Evolutionary conservation across 2,329 filamentous ascomycete species (phyloP), one percentile per base, ranked within the genome.

Genomic region (Aspergillus nomiae): DNA sequence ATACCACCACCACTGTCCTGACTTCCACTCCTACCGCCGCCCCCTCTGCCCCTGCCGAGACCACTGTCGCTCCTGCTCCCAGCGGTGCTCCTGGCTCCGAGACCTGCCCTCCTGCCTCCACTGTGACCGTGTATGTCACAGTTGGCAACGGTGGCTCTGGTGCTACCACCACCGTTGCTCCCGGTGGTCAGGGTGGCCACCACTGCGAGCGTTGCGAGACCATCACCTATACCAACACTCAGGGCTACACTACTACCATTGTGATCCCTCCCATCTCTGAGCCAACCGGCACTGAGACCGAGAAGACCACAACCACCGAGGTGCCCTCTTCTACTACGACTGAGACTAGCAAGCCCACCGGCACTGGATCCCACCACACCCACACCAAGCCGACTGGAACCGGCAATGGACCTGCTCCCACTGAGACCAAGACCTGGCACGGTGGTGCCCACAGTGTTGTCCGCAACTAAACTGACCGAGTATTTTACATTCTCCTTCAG

Each of bases 161-260:
- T 14, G 50, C 56, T 8, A 26, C 48, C 7, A 30, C 36, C n/a
- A 55, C 51, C 24, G 28, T 26, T 14, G 54, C 24, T 14, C 57
- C 63, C 0, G 56, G 56, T 32, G 48, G 48, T 2, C 26, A 1
- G 8, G 16, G 28, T 7, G 32, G n/a, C 19, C 57, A 38, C 14
- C 57, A 59, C 36, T 74, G 72, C 62, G 38, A 67, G 32, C 56
- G 51, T 28, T 74, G 72, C 66, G 62, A 71, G 58, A 74, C 72
- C 21, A 66, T 71, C 57, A 74, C 73, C 24, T 69, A 70, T 59
- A 71, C 69, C 43, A 68, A 74, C 58, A 67, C 70, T n/a, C 58
- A 65, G 24, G 69, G 70, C 9, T 50, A 58, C 34, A 67, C 69
- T 2, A 70, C 63, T 21, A 74, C 72, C n/a, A 71, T 74, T 43